Evolutionary conservation across 768 basidiomycete genomes (phyloP), one percentile per base, ranked within the genome.

Genomic region (Clathrus columnatus): DNA sequence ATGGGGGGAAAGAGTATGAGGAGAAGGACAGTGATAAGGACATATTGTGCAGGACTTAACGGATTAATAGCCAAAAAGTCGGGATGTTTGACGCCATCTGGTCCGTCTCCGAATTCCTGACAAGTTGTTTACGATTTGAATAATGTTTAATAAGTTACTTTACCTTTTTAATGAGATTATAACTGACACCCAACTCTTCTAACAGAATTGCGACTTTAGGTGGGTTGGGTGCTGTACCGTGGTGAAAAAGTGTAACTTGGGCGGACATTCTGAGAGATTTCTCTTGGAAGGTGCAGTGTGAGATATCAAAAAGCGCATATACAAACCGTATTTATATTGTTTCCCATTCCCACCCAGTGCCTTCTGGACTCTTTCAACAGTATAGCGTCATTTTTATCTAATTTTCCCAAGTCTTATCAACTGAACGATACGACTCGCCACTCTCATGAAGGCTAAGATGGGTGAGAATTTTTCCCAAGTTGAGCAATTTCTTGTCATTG

Each of bases 1-100:
- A n/a, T 43, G 21, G 36, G 28, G 16, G 24, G 4, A 16, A 47
- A 3, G 11, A 14, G 7, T n/a, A 11, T 23, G 23, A 20, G 7
- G n/a, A 28, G 16, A 20, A 14, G 46, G 14, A 23, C 11, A 23
- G 14, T 47, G 14, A 16, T 16, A 2, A 11, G 20, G 14, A 45
- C n/a, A 44, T 18, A 7, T 53, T n/a, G n/a, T n/a, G n/a, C n/a
- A n/a, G n/a, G n/a, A n/a, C n/a, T n/a, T n/a, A n/a, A 53, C 51
- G 51, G 51, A n/a, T 53, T 53, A 11, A 53, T 44, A 16, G 42
- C 45, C 16, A 53, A 53, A 23, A 45, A 53, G 10, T 45, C 51
- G 3, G 51, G 51, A 10, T 42, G 24, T 23, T 53, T 53, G 32
- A 53, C 51, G 14, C 51, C 51, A 2, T 23, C 17, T 14, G 41